phyloP scores from a whole-genome alignment of 1,284 basidiomycete species.

The Puccinia coronata region DNA sequence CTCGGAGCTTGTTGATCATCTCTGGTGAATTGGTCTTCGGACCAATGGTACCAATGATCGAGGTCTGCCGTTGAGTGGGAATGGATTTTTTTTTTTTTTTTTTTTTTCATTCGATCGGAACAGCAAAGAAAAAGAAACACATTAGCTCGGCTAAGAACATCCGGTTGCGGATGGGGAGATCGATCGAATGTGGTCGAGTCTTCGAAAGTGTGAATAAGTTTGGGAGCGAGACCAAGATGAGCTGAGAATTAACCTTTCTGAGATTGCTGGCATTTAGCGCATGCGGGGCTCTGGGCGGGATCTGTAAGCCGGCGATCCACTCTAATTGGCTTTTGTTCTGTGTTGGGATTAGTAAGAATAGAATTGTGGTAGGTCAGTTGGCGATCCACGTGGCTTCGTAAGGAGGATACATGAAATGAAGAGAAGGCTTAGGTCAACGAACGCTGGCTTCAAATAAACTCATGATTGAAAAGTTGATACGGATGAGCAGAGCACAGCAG shows the following conservation, averaged over 20 bases:
- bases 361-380: neutral
- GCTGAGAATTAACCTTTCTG: conserved; percentile 39
- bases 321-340: conserved; percentile 47
- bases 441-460: conserved; percentile 12
- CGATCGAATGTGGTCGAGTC: neutral
- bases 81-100: too few relatives aligned
- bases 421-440: neutral
- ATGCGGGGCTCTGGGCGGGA: conserved; percentile 27
- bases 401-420: too few relatives aligned
- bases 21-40: conserved; percentile 89
- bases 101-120: conserved; percentile 11
- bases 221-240: too few relatives aligned
- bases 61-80: conserved; percentile 66
- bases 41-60: conserved; percentile 95
- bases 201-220: neutral
- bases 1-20: conserved; percentile 75
- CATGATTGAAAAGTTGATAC: too few relatives aligned
- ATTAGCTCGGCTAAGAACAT: conserved; percentile 3
- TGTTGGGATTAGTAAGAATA: neutral
- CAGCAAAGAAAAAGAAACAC: conserved; percentile 7
- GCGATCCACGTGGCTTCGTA: too few relatives aligned
- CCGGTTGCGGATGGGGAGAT: neutral
- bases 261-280: conserved; percentile 39
- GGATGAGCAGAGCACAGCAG: too few relatives aligned
- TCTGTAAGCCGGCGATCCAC: conserved; percentile 49